Evolutionary conservation across 75 land plant genomes (phyloP).

Genomic region (Pseudotsuga menziesii): DNA sequence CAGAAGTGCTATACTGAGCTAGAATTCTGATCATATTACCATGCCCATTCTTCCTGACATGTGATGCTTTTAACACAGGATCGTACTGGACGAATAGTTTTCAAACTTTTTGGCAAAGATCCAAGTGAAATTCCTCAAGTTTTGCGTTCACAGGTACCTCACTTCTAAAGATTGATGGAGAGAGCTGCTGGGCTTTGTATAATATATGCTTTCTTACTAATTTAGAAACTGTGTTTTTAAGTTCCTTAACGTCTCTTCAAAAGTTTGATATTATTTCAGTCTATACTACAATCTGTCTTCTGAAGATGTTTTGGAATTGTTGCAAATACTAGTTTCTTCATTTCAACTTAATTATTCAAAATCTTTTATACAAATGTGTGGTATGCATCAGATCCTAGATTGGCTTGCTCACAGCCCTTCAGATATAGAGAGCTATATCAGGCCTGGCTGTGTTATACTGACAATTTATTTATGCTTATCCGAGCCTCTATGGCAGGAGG

Average conservation of each 20-base stretch:
- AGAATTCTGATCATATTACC: neutral
- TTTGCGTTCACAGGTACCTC: slow-evolving; percentile 33
- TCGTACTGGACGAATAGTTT: slow-evolving; percentile 34
- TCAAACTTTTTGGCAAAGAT: slow-evolving; percentile 46
- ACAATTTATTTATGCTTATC: slow-evolving; percentile 67
- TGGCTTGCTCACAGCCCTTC: slow-evolving; percentile 86
- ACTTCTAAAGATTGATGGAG: neutral
- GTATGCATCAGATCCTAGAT: slow-evolving; percentile 62
- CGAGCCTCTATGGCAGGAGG: slow-evolving; percentile 70
- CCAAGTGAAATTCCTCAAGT: slow-evolving; percentile 38
- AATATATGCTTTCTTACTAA: slow-evolving; percentile 4
- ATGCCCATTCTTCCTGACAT: neutral
- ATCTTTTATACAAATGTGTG: slow-evolving; percentile 3
- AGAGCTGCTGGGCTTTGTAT: neutral
- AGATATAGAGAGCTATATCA: slow-evolving; percentile 91
- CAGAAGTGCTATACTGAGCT: neutral
- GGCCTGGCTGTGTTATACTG: slow-evolving; percentile 88
- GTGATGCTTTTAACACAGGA: slow-evolving; percentile 16
- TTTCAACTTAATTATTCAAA: neutral
- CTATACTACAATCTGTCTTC: neutral
- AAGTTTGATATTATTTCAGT: neutral
- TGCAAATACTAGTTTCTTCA: neutral
- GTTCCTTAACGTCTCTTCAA: neutral
- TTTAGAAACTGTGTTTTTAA: neutral
- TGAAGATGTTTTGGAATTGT: neutral